These are phyloP conservation scores for Cryomyces antarcticus DNA, from an alignment of 495 filamentous ascomycete genomes.

Conservation along the genomic window DNA sequence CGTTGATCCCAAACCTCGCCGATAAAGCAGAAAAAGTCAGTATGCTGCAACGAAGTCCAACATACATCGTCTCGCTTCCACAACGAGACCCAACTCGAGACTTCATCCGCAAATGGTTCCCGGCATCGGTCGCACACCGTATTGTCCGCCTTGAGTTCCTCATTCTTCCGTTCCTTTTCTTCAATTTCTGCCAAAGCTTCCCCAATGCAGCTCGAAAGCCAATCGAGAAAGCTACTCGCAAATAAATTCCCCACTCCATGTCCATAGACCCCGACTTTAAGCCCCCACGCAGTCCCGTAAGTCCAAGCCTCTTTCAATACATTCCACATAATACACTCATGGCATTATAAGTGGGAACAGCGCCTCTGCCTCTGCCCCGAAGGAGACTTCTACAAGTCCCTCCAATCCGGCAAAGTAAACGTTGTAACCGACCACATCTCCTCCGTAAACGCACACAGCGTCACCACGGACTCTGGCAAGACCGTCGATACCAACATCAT, in stretches of 20 bases:
- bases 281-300: conserved; percentile 44
- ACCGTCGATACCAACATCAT: conserved; percentile 47
- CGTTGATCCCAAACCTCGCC: conserved; percentile 29
- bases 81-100: conserved; percentile 17
- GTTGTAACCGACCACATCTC: conserved; percentile 51
- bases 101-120: conserved; percentile 18
- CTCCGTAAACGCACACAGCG: conserved; percentile 34
- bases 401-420: conserved; percentile 34
- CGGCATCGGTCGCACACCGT: conserved; percentile 19
- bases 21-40: conserved; percentile 30
- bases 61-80: conserved; percentile 34
- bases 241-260: conserved; percentile 33
- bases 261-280: conserved; percentile 47
- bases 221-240: conserved; percentile 21
- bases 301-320: too few relatives aligned
- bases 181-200: conserved; percentile 35
- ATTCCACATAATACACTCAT: too few relatives aligned
- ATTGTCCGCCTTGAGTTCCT: conserved; percentile 29
- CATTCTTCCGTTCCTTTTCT: conserved; percentile 25
- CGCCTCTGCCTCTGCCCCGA: conserved; percentile 51
- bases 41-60: conserved; percentile 36
- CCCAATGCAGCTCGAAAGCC: conserved; percentile 28
- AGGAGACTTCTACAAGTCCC: conserved; percentile 47
- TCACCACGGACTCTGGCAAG: conserved; percentile 33
- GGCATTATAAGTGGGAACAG: too few relatives aligned